phyloP scores from a whole-genome alignment of 768 basidiomycete species.

The Mycena indigotica region DNA sequence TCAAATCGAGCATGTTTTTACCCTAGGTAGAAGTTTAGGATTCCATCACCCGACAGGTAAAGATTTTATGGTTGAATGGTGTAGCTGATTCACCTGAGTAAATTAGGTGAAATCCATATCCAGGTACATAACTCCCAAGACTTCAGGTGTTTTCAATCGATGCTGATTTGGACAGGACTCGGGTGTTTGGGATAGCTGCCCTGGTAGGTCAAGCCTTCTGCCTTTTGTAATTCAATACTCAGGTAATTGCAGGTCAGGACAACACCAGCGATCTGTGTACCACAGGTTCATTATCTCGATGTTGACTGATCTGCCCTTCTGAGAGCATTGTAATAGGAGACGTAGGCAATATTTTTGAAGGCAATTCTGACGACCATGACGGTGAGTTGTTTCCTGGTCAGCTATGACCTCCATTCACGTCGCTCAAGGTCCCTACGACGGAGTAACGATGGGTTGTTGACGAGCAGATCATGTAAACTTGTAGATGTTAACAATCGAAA shows the following conservation, averaged over 20 bases:
- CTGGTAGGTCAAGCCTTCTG: slow-evolving; percentile 39
- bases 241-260: slow-evolving; percentile 53
- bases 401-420: background rate
- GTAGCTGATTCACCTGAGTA: background rate
- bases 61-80: slow-evolving; percentile 28
- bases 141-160: too few species aligned
- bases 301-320: too few species aligned
- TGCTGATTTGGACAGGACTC: slow-evolving; percentile 21
- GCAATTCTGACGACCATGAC: slow-evolving; percentile 47
- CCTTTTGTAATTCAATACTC: background rate
- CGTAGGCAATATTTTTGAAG: slow-evolving; percentile 51
- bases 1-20: slow-evolving; percentile 2
- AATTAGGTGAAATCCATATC: background rate
- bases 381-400: slow-evolving; percentile 30
- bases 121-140: background rate
- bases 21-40: slow-evolving; percentile 41
- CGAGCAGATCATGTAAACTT: background rate
- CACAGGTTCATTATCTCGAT: too few species aligned
- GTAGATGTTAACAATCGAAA: background rate
- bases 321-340: too few species aligned
- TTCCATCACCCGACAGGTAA: slow-evolving; percentile 50
- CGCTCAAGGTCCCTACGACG: slow-evolving; percentile 35
- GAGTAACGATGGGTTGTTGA: slow-evolving; percentile 32
- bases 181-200: slow-evolving; percentile 55
- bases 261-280: slow-evolving; percentile 54